Evolutionary conservation across 2,329 filamentous ascomycete species (phyloP).

Genomic region (Aspergillus sp.): DNA sequence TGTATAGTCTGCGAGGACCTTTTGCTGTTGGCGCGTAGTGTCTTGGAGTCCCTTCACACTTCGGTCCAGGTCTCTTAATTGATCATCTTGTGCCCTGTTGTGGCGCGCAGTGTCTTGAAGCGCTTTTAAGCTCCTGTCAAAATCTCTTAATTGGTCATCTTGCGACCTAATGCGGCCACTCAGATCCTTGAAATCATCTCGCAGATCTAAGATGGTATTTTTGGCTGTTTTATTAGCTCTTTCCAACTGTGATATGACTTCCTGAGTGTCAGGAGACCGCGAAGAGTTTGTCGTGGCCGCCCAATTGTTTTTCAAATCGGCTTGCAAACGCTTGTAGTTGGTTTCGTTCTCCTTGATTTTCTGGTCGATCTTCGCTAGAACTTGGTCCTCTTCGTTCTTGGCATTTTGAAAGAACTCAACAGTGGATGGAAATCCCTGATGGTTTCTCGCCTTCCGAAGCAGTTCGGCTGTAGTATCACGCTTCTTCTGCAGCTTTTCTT

Average conservation of each 20-base stretch:
- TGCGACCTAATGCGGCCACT: neutral
- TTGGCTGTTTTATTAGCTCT: slow-evolving; percentile 15
- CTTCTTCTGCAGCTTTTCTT: slow-evolving; percentile 32
- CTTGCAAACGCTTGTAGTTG: slow-evolving; percentile 23
- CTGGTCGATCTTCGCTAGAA: slow-evolving; percentile 28
- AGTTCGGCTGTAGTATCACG: slow-evolving; percentile 43
- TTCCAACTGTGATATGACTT: slow-evolving; percentile 26
- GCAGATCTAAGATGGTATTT: neutral
- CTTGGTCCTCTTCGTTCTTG: slow-evolving; percentile 25
- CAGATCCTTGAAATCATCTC: neutral
- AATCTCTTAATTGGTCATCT: neutral
- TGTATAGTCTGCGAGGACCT: too few relatives aligned
- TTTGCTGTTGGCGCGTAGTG: neutral
- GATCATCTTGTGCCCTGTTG: neutral
- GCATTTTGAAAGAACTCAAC: slow-evolving; percentile 26
- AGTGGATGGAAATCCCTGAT: slow-evolving; percentile 31
- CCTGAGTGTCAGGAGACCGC: slow-evolving; percentile 5
- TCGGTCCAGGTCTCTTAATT: neutral
- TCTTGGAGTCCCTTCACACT: neutral
- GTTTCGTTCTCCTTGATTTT: slow-evolving; percentile 24
- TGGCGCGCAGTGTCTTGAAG: slow-evolving; percentile 5
- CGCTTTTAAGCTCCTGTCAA: slow-evolving; percentile 5
- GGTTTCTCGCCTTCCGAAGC: slow-evolving; percentile 32
- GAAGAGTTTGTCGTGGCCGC: slow-evolving; percentile 1
- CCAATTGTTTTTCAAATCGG: slow-evolving; percentile 20